Evolutionary conservation across 306 rosid genomes (phyloP).

Genomic region (Ceratonia siliqua): DNA sequence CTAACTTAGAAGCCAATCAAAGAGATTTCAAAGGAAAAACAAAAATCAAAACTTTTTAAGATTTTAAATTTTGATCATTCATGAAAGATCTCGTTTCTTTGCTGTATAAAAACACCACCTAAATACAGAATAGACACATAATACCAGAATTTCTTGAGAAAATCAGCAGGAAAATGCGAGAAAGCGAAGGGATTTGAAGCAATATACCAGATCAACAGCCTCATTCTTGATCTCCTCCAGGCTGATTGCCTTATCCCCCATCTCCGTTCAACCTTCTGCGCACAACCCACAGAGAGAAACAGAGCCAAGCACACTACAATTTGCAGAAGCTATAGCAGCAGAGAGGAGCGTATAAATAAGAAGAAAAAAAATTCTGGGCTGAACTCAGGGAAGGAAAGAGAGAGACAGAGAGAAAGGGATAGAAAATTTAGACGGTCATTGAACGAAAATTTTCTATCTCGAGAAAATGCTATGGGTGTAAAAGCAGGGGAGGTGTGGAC

Average conservation of each 20-base stretch:
- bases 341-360: too few relatives aligned
- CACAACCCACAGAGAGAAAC: not conserved
- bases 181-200: not conserved
- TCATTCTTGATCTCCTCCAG: conserved; percentile 90
- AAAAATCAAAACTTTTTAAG: not conserved
- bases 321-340: not conserved
- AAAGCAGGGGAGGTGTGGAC: not conserved
- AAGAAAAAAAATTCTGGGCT: too few relatives aligned
- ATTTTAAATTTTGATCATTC: not conserved
- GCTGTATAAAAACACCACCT: not conserved
- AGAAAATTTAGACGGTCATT: conserved; percentile 10
- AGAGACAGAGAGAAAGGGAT: not conserved
- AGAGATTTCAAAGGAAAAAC: not conserved
- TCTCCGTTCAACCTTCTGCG: conserved; percentile 14
- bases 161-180: not conserved
- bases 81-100: not conserved
- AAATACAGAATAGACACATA: not conserved
- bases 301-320: not conserved
- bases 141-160: conserved; percentile 15
- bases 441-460: conserved; percentile 41
- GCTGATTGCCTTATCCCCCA: conserved; percentile 53
- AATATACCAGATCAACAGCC: conserved; percentile 88
- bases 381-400: too few relatives aligned
- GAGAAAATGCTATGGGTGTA: not conserved
- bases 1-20: not conserved